Conservation (phyloP, 2,329 filamentous ascomycete species). For the Falciphora oryzae region DNA sequence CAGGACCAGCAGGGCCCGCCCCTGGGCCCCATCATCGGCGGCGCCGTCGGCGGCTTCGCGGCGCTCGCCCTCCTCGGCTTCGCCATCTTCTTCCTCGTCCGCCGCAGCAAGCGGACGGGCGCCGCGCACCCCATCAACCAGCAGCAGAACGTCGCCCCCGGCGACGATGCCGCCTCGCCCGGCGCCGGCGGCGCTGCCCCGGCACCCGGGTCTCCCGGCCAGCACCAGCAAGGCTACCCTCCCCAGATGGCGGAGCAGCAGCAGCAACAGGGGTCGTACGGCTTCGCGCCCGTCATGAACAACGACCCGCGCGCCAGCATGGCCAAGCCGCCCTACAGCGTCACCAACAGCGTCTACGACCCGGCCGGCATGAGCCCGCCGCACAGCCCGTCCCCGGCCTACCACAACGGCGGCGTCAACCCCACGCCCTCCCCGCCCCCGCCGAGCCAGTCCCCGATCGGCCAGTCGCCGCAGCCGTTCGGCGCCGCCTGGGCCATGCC, state of each 20-base stretch:
- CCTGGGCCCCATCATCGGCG: slow-evolving; percentile 26
- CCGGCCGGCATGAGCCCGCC: slow-evolving; percentile 12
- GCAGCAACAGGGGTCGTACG: slow-evolving; percentile 15
- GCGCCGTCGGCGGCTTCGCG: slow-evolving; percentile 25
- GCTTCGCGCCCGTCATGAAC: slow-evolving; percentile 15
- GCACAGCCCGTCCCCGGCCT: slow-evolving; percentile 18
- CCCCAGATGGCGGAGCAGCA: slow-evolving; percentile 15
- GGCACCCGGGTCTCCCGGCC: slow-evolving; percentile 7
- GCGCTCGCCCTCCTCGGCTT: slow-evolving; percentile 23
- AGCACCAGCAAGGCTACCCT: slow-evolving; percentile 12
- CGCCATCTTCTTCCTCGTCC: slow-evolving; percentile 25
- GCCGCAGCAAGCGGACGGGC: slow-evolving; percentile 19
- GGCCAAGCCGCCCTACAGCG: slow-evolving; percentile 16
- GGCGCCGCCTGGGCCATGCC: slow-evolving; percentile 13
- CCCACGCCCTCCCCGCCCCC: slow-evolving; percentile 6
- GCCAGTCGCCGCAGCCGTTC: neutral
- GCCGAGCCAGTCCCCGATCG: slow-evolving; percentile 8
- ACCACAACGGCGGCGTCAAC: slow-evolving; percentile 6
- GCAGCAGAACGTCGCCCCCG: neutral
- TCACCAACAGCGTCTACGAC: slow-evolving; percentile 13
- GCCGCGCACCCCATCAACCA: neutral
- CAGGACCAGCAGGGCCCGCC: neutral
- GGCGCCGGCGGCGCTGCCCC: slow-evolving; percentile 10
- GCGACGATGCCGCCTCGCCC: neutral
- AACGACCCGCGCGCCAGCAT: slow-evolving; percentile 17